phyloP scores from a whole-genome alignment of 129 eudicot genomes.

The Centaurea solstitialis region DNA sequence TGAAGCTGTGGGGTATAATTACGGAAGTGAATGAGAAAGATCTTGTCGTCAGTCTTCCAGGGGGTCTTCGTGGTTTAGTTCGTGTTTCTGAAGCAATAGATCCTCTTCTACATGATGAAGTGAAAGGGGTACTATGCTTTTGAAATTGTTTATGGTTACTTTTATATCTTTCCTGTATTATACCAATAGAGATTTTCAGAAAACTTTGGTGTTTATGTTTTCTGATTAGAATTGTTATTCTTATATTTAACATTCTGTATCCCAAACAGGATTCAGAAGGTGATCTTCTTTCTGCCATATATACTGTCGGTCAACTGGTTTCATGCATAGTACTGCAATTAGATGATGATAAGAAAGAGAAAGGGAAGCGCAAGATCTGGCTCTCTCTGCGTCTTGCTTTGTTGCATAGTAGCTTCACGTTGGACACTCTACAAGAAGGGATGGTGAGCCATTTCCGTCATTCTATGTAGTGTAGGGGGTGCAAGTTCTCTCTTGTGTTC shows the following conservation, averaged over 20 bases:
- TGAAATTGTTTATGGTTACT: background rate
- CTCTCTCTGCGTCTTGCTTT: slow-evolving; percentile 77
- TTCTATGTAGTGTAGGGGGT: background rate
- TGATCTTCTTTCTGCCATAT: slow-evolving; percentile 59
- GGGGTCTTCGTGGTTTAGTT: slow-evolving; percentile 92
- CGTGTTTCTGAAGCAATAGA: slow-evolving; percentile 82
- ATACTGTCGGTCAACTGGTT: slow-evolving; percentile 81
- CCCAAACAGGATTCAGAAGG: slow-evolving; percentile 50
- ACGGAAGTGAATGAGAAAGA: slow-evolving; percentile 93
- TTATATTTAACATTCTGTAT: slow-evolving; percentile 5
- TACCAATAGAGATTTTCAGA: background rate
- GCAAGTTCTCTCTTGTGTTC: background rate
- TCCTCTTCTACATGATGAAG: slow-evolving; percentile 41
- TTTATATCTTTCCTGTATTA: slow-evolving; percentile 7
- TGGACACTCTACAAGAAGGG: slow-evolving; percentile 91
- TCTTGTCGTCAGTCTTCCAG: slow-evolving; percentile 89
- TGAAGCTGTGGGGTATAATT: slow-evolving; percentile 97
- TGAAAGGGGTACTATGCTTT: slow-evolving; percentile 37
- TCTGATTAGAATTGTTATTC: background rate
- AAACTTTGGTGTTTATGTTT: background rate
- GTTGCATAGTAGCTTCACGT: slow-evolving; percentile 66
- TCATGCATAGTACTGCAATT: slow-evolving; percentile 79
- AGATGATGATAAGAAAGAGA: slow-evolving; percentile 81
- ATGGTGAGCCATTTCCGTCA: slow-evolving; percentile 57
- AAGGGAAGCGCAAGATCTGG: slow-evolving; percentile 76